Percentiles rank a stretch among this genome's conserved stretches.
phyloP scores from a whole-genome alignment of 1,284 basidiomycete genomes.

The Rhodofomes roseus region DNA sequence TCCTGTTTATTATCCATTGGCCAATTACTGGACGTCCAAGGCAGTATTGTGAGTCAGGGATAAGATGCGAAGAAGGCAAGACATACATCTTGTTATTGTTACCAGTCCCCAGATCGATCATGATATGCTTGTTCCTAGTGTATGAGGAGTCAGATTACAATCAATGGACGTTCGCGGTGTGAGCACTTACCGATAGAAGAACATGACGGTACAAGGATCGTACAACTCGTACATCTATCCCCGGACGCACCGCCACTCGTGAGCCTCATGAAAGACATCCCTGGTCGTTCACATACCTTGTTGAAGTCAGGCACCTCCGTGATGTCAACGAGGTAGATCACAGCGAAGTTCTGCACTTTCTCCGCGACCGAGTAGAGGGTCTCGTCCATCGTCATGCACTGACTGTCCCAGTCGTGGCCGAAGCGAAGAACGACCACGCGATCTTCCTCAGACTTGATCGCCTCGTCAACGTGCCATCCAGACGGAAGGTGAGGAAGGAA shows the following conservation, averaged over 20 bases:
- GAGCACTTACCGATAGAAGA: slow-evolving; percentile 83
- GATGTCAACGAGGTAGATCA: slow-evolving; percentile 95
- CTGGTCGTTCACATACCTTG: slow-evolving; percentile 59
- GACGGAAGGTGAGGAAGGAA: slow-evolving; percentile 91
- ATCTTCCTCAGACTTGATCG: slow-evolving; percentile 97
- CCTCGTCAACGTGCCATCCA: slow-evolving; percentile 97
- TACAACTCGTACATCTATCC: slow-evolving; percentile 90
- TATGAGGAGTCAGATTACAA: slow-evolving; percentile 4
- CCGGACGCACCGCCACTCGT: not conserved
- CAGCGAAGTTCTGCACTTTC: slow-evolving; percentile 98
- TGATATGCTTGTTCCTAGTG: slow-evolving; percentile 95
- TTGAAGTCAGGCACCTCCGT: slow-evolving; percentile 99
- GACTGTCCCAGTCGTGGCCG: slow-evolving; percentile 91
- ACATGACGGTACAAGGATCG: slow-evolving; percentile 95
- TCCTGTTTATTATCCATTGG: slow-evolving; percentile 97
- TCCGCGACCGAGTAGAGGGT: slow-evolving; percentile 91
- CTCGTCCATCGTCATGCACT: slow-evolving; percentile 99
- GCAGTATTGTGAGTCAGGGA: not conserved
- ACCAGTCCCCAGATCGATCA: slow-evolving; percentile 99
- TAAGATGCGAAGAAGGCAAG: not conserved
- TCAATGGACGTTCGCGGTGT: not conserved
- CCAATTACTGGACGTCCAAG: slow-evolving; percentile 72
- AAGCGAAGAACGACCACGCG: slow-evolving; percentile 94
- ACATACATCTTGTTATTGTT: slow-evolving; percentile 99
- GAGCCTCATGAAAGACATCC: not conserved